These are phyloP conservation scores for Botrytis tulipae DNA, from an alignment of 2,329 filamentous ascomycete species.

Conservation along the genomic window DNA sequence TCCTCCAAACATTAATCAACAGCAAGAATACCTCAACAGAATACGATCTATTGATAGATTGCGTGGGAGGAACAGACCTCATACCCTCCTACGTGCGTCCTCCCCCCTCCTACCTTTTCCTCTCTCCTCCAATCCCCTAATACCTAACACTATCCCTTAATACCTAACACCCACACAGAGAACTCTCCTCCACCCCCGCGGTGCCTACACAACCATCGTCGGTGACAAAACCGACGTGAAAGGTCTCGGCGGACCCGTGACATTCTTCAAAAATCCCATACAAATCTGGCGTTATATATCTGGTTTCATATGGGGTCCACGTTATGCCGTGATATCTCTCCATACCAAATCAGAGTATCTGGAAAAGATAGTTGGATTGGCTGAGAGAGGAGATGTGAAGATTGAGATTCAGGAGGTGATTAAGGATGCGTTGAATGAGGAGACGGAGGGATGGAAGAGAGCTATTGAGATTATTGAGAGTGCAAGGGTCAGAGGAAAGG, in stretches of 20 bases:
- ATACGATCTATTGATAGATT: slow-evolving; percentile 35
- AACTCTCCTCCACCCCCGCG: slow-evolving; percentile 30
- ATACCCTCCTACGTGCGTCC: slow-evolving; percentile 30
- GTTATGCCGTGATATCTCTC: slow-evolving; percentile 33
- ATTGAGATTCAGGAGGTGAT: slow-evolving; percentile 24
- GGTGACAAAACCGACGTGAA: slow-evolving; percentile 35
- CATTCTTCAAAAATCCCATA: slow-evolving; percentile 32
- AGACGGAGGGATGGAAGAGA: slow-evolving; percentile 19
- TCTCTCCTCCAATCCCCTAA: background rate
- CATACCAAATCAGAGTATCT: slow-evolving; percentile 19
- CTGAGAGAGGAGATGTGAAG: slow-evolving; percentile 22
- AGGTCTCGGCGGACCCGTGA: slow-evolving; percentile 32
- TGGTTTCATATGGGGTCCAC: slow-evolving; percentile 35
- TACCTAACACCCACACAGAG: slow-evolving; percentile 20
- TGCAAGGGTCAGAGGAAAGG: slow-evolving; percentile 22
- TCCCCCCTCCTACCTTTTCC: slow-evolving; percentile 3
- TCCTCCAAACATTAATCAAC: slow-evolving; percentile 26
- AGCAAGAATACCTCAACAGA: slow-evolving; percentile 7
- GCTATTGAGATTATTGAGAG: slow-evolving; percentile 23
- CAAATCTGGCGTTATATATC: slow-evolving; percentile 34
- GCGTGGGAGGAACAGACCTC: slow-evolving; percentile 41
- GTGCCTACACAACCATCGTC: slow-evolving; percentile 37
- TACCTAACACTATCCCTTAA: background rate
- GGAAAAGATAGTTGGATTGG: slow-evolving; percentile 18
- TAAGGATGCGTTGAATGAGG: slow-evolving; percentile 20